A percentile compares a stretch with the other conserved stretches of the same genome.
These are phyloP conservation scores for Salix purpurea DNA, from an alignment of 345 rosid species.

Conservation along the genomic window DNA sequence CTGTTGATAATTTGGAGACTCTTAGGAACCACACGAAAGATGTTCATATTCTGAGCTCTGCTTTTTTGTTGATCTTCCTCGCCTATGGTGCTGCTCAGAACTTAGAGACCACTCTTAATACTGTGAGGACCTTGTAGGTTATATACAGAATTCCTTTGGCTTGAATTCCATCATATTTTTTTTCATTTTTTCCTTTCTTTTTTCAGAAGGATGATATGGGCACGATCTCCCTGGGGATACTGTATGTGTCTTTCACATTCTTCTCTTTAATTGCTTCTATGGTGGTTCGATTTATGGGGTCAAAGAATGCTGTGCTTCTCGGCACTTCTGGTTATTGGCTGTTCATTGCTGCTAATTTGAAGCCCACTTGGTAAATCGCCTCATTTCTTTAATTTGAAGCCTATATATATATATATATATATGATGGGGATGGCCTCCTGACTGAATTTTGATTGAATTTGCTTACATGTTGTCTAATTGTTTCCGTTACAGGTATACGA, in stretches of 20 bases:
- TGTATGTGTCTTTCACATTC: conserved; percentile 75
- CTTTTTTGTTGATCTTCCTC: conserved; percentile 71
- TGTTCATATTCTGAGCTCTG: conserved; percentile 70
- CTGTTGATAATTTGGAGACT: conserved; percentile 8
- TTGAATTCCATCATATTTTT: background rate
- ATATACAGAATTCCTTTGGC: background rate
- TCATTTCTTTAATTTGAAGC: background rate
- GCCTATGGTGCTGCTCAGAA: conserved; percentile 97
- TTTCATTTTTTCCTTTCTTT: conserved; percentile 10
- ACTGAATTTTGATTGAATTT: background rate
- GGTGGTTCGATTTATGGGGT: conserved; percentile 75
- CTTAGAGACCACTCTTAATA: conserved; percentile 74
- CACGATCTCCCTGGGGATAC: conserved; percentile 78
- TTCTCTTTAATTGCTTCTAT: conserved; percentile 76
- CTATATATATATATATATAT: background rate
- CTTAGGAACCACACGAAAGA: conserved; percentile 53
- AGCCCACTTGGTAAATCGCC: conserved; percentile 62
- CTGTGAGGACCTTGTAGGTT: conserved; percentile 37
- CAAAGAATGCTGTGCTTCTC: conserved; percentile 75
- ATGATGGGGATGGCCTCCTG: no score
- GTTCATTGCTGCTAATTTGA: conserved; percentile 82
- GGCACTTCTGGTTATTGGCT: conserved; percentile 93
- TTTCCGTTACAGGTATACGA: conserved; percentile 55
- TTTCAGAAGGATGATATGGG: conserved; percentile 67
- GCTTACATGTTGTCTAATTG: background rate